These are phyloP conservation scores for Malus orientalis DNA, from an alignment of 306 rosid species.

Conservation along the genomic window DNA sequence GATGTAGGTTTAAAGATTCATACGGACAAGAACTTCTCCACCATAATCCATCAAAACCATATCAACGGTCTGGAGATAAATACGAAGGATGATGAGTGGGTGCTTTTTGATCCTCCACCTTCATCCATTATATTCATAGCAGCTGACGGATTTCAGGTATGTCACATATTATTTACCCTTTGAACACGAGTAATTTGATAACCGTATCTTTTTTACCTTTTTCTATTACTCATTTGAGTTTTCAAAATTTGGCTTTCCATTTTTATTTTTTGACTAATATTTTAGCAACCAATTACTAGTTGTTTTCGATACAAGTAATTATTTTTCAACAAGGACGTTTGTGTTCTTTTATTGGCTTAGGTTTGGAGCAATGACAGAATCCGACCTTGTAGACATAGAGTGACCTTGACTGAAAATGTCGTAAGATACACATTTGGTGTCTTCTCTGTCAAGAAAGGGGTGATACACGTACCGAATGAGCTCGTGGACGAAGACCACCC, in stretches of 20 bases:
- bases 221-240: no score
- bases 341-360: not conserved
- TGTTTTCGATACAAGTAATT: not conserved
- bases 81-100: not conserved
- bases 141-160: not conserved
- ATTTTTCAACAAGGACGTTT: not conserved
- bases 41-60: not conserved
- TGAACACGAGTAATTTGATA: not conserved
- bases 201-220: not conserved
- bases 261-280: no score
- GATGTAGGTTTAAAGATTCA: not conserved
- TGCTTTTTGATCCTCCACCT: not conserved
- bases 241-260: not conserved
- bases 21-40: not conserved
- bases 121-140: not conserved
- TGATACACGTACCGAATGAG: slow-evolving; percentile 7
- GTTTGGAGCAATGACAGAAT: slow-evolving; percentile 29
- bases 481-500: slow-evolving; percentile 18
- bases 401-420: not conserved
- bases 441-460: slow-evolving; percentile 1
- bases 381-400: slow-evolving; percentile 11
- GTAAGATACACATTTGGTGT: slow-evolving; percentile 11
- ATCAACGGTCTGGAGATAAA: not conserved
- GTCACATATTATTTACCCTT: not conserved
- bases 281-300: not conserved